These are phyloP conservation scores for Clarireedia hainanense DNA, from an alignment of 2,329 filamentous ascomycete genomes.

Conservation along the genomic window DNA sequence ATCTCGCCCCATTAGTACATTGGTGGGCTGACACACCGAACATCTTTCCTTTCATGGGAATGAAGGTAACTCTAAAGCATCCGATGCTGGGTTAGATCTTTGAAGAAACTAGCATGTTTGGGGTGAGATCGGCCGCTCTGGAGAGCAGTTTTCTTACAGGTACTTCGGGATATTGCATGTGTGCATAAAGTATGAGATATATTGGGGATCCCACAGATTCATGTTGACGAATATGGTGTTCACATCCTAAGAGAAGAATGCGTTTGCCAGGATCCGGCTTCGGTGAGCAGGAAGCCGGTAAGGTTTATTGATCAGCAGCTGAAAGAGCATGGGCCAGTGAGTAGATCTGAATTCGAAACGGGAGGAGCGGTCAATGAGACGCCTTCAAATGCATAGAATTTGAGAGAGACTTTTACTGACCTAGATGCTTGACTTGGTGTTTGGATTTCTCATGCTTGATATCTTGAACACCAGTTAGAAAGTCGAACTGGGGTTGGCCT, in stretches of 20 bases:
- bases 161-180: neutral
- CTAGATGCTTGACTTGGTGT: too few relatives aligned
- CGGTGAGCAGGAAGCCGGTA: neutral
- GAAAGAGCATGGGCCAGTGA: neutral
- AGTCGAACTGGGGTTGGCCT: too few relatives aligned
- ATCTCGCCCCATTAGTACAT: too few relatives aligned
- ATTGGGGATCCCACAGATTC: neutral
- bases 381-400: neutral
- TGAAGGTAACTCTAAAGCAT: neutral
- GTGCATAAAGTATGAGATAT: neutral
- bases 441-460: too few relatives aligned
- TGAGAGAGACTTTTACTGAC: too few relatives aligned
- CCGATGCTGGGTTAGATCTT: neutral
- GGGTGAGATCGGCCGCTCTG: neutral
- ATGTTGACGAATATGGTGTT: constrained; percentile 7
- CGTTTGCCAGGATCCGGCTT: neutral
- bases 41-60: neutral
- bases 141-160: neutral
- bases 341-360: neutral
- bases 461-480: too few relatives aligned
- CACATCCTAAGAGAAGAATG: neutral
- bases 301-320: neutral
- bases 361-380: constrained; percentile 1
- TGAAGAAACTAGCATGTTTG: neutral
- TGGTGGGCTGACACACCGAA: neutral